Percentiles rank a stretch among this genome's conserved stretches.
These are phyloP conservation scores for Pleurotus ostreatus DNA, from an alignment of 768 basidiomycete genomes.

Conservation along the genomic window DNA sequence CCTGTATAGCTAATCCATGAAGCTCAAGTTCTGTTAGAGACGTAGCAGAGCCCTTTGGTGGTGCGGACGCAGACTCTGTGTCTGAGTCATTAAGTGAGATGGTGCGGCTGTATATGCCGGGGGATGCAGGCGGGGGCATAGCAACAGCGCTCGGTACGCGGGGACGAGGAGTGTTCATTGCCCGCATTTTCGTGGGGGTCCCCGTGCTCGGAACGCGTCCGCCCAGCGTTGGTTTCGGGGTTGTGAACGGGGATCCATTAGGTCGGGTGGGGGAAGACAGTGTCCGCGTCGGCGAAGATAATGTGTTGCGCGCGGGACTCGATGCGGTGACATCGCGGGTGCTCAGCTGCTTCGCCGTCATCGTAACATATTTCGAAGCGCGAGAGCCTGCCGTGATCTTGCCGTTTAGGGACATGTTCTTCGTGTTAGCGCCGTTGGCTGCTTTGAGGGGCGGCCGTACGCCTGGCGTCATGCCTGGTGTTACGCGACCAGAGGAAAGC, in stretches of 20 bases:
- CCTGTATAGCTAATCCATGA: slow-evolving; percentile 40
- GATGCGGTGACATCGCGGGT: slow-evolving; percentile 32
- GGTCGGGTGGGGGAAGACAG: slow-evolving; percentile 40
- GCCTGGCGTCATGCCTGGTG: slow-evolving; percentile 35
- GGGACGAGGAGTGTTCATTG: slow-evolving; percentile 55
- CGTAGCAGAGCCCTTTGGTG: not conserved
- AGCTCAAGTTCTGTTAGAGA: slow-evolving; percentile 30
- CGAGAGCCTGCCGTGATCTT: slow-evolving; percentile 78
- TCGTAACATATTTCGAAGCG: slow-evolving; percentile 77
- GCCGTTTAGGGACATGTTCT: slow-evolving; percentile 28
- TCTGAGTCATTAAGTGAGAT: slow-evolving; percentile 31
- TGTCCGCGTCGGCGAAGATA: slow-evolving; percentile 26
- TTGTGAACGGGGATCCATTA: slow-evolving; percentile 61
- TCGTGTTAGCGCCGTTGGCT: slow-evolving; percentile 13
- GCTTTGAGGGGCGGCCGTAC: slow-evolving; percentile 24
- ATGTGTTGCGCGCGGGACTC: slow-evolving; percentile 27
- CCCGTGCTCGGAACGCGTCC: slow-evolving; percentile 31
- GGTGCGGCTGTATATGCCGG: slow-evolving; percentile 35
- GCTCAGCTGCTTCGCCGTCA: slow-evolving; percentile 81
- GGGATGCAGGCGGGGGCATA: slow-evolving; percentile 80
- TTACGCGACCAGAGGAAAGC: slow-evolving; percentile 33
- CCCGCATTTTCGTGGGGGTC: slow-evolving; percentile 28
- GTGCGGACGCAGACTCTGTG: not conserved
- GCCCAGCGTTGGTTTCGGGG: slow-evolving; percentile 52
- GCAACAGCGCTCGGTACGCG: slow-evolving; percentile 69